Base-by-base conservation (phyloP, 2,329 filamentous ascomycete species). In the Diaporthe vaccinii region DNA sequence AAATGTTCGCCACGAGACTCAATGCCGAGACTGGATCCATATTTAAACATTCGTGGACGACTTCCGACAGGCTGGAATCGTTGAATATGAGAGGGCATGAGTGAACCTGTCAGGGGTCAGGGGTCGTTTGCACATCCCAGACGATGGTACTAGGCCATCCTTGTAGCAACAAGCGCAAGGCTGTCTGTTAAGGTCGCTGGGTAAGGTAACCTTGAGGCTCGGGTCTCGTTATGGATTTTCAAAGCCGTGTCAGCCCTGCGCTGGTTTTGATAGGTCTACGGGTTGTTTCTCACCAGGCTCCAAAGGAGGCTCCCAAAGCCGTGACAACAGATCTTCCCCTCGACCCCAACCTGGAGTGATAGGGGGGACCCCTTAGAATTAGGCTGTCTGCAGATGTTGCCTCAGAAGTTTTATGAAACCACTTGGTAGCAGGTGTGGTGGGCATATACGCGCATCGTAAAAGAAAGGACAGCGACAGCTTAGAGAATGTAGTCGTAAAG, bases 1-100 rank as follows among this genome's bases (percentile, higher is more conserved):
- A 67, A 5, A 67, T 67, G 28, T 67, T 67, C 20, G 61, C 61
- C 4, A 67, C 61, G 28, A 67, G 61, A 49, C 61, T 49, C 28
- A 67, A 49, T 17, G 41, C 61, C 31, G 61, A 67, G 0, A 67
- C 9, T n/a, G 61, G 61, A 31, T 67, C 61, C 61, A 67, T 67
- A 10, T 20, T 41, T 28, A 8, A 20, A 14, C 14, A 22, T 14
- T 8, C 0, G 2, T 46, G 8, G 10, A n/a, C 2, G 28, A 25
- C 7, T 22, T 25, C 14, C 7, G n/a, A 20, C 15, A 46, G 39
- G 39, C 4, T 46, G 39, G n/a, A 31, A 9, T 65, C 17, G 17
- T 14, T 49, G 25, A 34, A 15, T n/a, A 20, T 1, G 4, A 2
- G 36, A 20, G 25, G 8, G 25, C 10, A 15, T n/a, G 0, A 3